phyloP scores from a whole-genome alignment of 176 grass and related monocot genomes.

The Triticum aestivum region IWGSC_CS_RefSeq_v2.1 NC_057800.1:39196633-39197132 shows the following conservation, averaged over 20 bases:
- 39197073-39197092: too few species aligned
- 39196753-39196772: too few species aligned
- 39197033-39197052: too few species aligned
- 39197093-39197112: too few species aligned
- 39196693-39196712: too few species aligned
- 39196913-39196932: background rate
- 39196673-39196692: background rate
- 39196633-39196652: background rate
- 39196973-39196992: background rate
- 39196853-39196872: background rate
- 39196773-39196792: too few species aligned
- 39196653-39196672: background rate
- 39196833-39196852: background rate
- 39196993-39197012: background rate
- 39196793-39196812: too few species aligned
- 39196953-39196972: background rate
- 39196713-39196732: too few species aligned
- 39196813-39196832: background rate
- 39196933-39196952: background rate
- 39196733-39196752: too few species aligned
- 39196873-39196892: background rate
- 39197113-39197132: too few species aligned
- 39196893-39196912: background rate
- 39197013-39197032: too few species aligned
- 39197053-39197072: too few species aligned